Evolutionary conservation across 2,329 filamentous ascomycete species (phyloP), one percentile per base, ranked within the genome.

Genomic region (Metarhizium brunneum): DNA sequence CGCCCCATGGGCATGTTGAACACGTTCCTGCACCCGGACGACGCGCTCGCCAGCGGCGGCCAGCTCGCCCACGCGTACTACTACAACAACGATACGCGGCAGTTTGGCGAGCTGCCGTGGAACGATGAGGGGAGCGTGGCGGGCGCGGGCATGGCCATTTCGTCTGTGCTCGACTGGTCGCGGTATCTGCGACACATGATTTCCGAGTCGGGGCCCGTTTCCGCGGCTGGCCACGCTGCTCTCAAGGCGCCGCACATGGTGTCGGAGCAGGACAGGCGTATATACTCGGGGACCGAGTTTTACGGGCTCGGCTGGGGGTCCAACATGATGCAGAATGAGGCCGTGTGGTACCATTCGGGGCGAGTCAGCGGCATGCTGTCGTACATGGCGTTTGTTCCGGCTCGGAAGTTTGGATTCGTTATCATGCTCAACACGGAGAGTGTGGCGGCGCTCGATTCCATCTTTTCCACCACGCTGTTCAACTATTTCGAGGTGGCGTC

Each of bases 1-100:
- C 54, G 57, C 6, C 74, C 74, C 0, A 66, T 79, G 56, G 68
- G 65, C 7, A 78, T 79, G 76, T 58, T 62, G 16, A 66, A 71
- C 54, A 75, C 73, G 1, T 71, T 65, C 32, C 56, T 71, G 13
- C 63, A 63, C 0, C 54, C 59, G 1, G 42, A 55, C 6, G 64
- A 70, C 48, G 50, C 36, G 13, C 13, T 52, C 7, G 55, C 56
- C 1, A 60, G 59, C 16, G 55, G 57, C 0, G 54, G 60, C 1
- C 20, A 57, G 4, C 64, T 78, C 10, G 72, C 75, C 0, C 64
- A 66, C 6, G 70, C 71, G 1, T 75, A 78, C 48, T 63, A 63
- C 49, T 75, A 69, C 62, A 57, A 71, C 6, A 65, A 71, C 6
- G 61, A 62, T 4, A 64, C 61, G 2, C 62, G 60, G 0, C 49